Evolutionary conservation across 257 asterid species (phyloP).

Genomic region (Solanum lignicaule): DNA sequence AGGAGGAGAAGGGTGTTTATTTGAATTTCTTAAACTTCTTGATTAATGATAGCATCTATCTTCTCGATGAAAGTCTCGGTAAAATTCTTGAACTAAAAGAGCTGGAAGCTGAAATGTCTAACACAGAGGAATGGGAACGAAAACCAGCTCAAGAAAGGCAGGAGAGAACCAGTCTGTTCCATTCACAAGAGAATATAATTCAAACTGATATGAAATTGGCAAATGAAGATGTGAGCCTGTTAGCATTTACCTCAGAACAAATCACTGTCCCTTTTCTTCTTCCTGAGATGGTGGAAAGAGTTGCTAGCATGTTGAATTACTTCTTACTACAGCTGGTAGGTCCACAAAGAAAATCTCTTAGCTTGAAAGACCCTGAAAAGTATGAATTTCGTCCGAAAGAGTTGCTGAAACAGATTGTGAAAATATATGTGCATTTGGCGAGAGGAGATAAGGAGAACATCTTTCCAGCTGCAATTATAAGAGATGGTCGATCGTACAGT

Average conservation of each 20-base stretch:
- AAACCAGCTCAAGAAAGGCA: constrained; percentile 90
- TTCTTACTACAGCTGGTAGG: constrained; percentile 91
- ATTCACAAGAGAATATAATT: constrained; percentile 94
- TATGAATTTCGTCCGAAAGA: constrained; percentile 86
- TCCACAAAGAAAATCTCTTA: constrained; percentile 91
- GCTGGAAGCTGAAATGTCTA: constrained; percentile 96
- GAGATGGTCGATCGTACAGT: constrained; percentile 89
- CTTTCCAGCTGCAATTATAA: constrained; percentile 76
- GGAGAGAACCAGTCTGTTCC: constrained; percentile 87
- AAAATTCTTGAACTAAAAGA: constrained; percentile 91
- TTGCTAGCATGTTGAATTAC: constrained; percentile 96
- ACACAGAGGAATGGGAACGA: constrained; percentile 82
- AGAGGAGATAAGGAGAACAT: constrained; percentile 69
- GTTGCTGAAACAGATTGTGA: constrained; percentile 76
- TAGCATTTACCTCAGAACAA: constrained; percentile 93
- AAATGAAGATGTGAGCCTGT: constrained; percentile 87
- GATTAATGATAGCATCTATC: constrained; percentile 89
- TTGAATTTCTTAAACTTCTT: constrained; percentile 85
- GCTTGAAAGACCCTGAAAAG: constrained; percentile 89
- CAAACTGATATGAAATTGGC: constrained; percentile 95
- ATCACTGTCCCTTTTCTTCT: constrained; percentile 82
- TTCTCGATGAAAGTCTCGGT: constrained; percentile 91
- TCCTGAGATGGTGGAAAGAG: constrained; percentile 98
- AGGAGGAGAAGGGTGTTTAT: constrained; percentile 95
- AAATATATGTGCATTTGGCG: constrained; percentile 73